Evolutionary conservation across 192 early-diverging fungal species (phyloP).

Genomic region (Coemansia sp.): DNA sequence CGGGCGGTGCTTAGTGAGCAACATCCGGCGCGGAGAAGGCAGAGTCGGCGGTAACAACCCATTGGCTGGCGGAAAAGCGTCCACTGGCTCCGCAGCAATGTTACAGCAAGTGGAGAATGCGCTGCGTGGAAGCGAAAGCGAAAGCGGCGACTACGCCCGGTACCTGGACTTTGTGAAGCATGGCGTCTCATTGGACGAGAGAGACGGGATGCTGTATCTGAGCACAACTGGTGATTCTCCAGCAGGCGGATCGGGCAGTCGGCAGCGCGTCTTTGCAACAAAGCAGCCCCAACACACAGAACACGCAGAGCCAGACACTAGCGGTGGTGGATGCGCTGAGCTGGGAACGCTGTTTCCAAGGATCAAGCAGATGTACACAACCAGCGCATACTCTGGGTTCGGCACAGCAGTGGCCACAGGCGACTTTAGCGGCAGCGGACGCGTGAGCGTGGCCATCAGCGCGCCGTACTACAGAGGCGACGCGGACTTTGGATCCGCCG

Average conservation of each 20-base stretch:
- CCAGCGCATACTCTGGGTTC: constrained; percentile 61
- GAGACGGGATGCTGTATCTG: constrained; percentile 17
- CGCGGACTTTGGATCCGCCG: not conserved
- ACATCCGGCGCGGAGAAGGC: not conserved
- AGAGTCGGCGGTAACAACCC: not conserved
- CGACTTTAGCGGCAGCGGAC: constrained; percentile 70
- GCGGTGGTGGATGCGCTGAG: constrained; percentile 12
- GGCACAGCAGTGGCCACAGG: constrained; percentile 66
- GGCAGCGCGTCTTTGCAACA: constrained; percentile 24
- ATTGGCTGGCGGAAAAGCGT: not conserved
- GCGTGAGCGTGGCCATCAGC: constrained; percentile 62
- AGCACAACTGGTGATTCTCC: not conserved
- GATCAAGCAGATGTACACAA: constrained; percentile 48
- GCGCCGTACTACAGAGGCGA: constrained; percentile 59
- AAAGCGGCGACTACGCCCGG: constrained; percentile 15
- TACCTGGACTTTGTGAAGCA: not conserved
- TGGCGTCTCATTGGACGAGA: constrained; percentile 7
- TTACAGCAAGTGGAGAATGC: not conserved
- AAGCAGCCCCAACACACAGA: not conserved
- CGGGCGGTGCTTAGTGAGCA: constrained; percentile 28
- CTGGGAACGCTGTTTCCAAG: constrained; percentile 51
- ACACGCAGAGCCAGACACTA: not conserved
- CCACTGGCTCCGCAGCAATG: not conserved
- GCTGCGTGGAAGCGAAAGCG: not conserved
- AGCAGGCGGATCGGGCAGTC: not conserved